Evolutionary conservation across 2,329 filamentous ascomycete genomes (phyloP), one percentile per base, ranked within the genome.

Genomic region (Colletotrichum limetticola): DNA sequence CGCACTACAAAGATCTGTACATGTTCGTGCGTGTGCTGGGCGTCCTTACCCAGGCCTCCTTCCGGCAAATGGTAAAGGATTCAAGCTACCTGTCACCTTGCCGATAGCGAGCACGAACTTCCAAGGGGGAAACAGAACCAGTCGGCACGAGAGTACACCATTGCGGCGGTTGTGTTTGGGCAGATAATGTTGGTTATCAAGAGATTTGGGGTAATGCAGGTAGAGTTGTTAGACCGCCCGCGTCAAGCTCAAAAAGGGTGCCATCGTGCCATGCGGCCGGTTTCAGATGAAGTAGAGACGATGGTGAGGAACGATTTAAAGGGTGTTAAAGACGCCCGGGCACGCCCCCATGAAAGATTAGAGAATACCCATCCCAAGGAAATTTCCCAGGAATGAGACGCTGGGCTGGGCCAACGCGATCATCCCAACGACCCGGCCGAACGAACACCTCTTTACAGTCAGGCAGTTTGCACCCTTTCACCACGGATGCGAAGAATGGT

Each of bases 311-410:
- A 49, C 26, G 26, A 30, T 52, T 3, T n/a, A 14, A 14, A 19
- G 24, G 19, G 16, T 22, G n/a, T 16, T 30, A 26, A 35, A 52
- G 42, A 19, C 19, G 42, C 46, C 26, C 30, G 26, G 7, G 26
- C 24, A 22, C 7, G 28, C 32, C 57, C 30, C 57, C 11, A 1
- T 32, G 37, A 61, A 61, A 62, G 37, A 32, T 49, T 24, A 62
- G 30, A 35, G 8, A 14, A 37, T 14, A 12, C 35, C 35, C 35
- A 42, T 42, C 14, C 30, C 12, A n/a, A 35, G 42, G 19, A 59
- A 16, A 66, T 70, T 71, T 71, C 66, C 66, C 71, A 66, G 24
- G 49, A 66, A 71, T 61, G 60, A 66, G 60, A 49, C 57, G 56
- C 61, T 37, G 56, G 61, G 56, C 60, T 32, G n/a, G 46, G 32